These are phyloP conservation scores for Cryptosporidium tyzzeri DNA, from an alignment of 169 alveolate genomes.

Conservation along the genomic window DNA sequence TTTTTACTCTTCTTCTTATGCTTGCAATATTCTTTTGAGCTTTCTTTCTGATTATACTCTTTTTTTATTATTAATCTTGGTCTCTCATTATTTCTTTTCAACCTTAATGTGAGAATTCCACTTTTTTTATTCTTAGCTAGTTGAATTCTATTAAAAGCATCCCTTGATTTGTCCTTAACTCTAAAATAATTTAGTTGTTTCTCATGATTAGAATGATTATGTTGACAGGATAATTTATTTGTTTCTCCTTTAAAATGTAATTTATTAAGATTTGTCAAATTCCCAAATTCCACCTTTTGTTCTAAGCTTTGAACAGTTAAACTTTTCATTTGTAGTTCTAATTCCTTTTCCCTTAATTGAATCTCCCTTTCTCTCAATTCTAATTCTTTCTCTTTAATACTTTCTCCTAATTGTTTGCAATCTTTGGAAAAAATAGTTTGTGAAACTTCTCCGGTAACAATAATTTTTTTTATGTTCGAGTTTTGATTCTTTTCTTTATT, in stretches of 20 bases:
- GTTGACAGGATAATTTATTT: neutral
- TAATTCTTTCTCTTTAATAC: constrained; percentile 27
- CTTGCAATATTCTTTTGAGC: neutral
- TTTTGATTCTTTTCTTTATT: neutral
- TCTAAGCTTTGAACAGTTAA: constrained; percentile 6
- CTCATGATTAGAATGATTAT: neutral
- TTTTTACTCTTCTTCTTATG: neutral
- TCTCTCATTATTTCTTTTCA: constrained; percentile 19
- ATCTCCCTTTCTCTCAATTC: constrained; percentile 51
- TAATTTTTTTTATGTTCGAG: constrained; percentile 1
- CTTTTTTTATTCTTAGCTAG: constrained; percentile 1
- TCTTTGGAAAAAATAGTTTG: constrained; percentile 18
- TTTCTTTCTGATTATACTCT: neutral
- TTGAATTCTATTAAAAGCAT: neutral
- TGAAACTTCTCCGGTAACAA: constrained; percentile 39
- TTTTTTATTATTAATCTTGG: neutral
- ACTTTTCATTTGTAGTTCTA: constrained; percentile 30
- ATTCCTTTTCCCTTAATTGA: constrained; percentile 32
- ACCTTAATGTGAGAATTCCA: constrained; percentile 5
- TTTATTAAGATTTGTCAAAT: neutral
- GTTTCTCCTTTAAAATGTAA: neutral
- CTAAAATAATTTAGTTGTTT: constrained; percentile 20
- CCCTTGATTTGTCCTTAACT: constrained; percentile 7
- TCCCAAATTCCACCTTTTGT: neutral
- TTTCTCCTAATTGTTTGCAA: neutral